Evolutionary conservation across 2,329 filamentous ascomycete species (phyloP), one percentile per base, ranked within the genome.

Genomic region (Teratosphaeria zuluensis): DNA sequence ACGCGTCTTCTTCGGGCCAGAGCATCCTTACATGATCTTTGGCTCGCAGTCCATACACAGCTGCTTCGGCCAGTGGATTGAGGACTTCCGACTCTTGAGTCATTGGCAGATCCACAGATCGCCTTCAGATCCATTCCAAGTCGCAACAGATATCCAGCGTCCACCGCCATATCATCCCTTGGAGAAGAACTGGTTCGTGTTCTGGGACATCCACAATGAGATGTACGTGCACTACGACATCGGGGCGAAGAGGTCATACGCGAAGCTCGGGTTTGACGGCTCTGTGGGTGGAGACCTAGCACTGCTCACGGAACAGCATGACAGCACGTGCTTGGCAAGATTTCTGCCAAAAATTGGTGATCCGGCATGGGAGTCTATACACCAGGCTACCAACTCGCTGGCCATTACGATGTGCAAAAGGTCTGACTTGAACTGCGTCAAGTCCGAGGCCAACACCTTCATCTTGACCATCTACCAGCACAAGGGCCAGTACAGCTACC

Each of bases 141-240:
- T 64, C 0, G 75, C 75, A 0, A 81, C 76, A 0, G 83, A 85
- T 61, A 67, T 85, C 2, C 77, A 79, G 42, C 73, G 81, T 0
- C 82, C 81, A 0, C 59, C 64, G 1, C 76, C 79, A 0, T 79
- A 72, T 64, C 65, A 67, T 2, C 38, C 64, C 0, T 64, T 84
- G 30, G 82, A 86, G 70, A 85, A 85, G 76, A 85, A 86, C 64
- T 86, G 77, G 74, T 85, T 85, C 62, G 60, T 81, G 2, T 85
- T 85, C 71, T 85, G 82, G 82, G 81, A 84, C 61, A 59, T 61
- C 0, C 59, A 72, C 0, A 76, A 75, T 4, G 66, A 74, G 21
- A 69, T 76, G 55, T 82, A 82, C 65, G 73, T 75, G 1, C 82
- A 85, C 65, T 77, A 83, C 66, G 81, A 84, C 61, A 66, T 83